Evolutionary conservation across 1,284 basidiomycete species (phyloP), one percentile per base, ranked within the genome.

Genomic region (Marasmius fiardii): DNA sequence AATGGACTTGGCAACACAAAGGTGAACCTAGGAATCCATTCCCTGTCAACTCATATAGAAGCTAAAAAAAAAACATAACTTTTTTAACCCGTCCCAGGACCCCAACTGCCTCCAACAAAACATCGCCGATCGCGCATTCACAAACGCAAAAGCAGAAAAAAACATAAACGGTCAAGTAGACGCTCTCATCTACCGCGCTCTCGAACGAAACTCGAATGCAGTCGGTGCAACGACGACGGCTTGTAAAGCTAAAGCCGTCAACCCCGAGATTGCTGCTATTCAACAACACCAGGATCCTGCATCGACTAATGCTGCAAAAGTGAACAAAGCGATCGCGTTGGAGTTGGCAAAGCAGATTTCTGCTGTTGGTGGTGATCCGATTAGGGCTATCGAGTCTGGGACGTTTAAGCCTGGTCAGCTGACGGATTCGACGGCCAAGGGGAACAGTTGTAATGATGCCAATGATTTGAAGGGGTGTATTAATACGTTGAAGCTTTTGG

Each of bases 241-340:
- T 11, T 88, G 85, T 72, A 83, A 75, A 55, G 70, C 82, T 67
- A 76, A 74, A 28, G 81, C 85, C n/a, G 73, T 74, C 51, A 88
- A 88, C 71, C 79, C 84, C 21, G 85, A 88, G 68, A 81, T 89
- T 61, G 83, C 83, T 31, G 86, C 84, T 31, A 75, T 88, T 57
- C 70, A 76, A 39, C 86, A 88, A 67, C 85, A 87, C 66, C 83
- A 86, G 77, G 85, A 88, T 61, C 83, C 86, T 43, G 86, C 85
- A 11, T 84, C 83, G 1, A 45, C 68, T 18, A 75, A 74, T 60
- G 85, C 85, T 8, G 80, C 81, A 14, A 75, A 78, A 1, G 71
- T 74, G 23, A 88, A 88, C 77, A 88, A 88, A 68, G 80, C 76
- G 11, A 80, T 86, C 57, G 71, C 69, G 6, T 77, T 86, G 52